These are phyloP conservation scores for Neofusicoccum umdonicola DNA, from an alignment of 2,329 filamentous ascomycete genomes.

Conservation along the genomic window DNA sequence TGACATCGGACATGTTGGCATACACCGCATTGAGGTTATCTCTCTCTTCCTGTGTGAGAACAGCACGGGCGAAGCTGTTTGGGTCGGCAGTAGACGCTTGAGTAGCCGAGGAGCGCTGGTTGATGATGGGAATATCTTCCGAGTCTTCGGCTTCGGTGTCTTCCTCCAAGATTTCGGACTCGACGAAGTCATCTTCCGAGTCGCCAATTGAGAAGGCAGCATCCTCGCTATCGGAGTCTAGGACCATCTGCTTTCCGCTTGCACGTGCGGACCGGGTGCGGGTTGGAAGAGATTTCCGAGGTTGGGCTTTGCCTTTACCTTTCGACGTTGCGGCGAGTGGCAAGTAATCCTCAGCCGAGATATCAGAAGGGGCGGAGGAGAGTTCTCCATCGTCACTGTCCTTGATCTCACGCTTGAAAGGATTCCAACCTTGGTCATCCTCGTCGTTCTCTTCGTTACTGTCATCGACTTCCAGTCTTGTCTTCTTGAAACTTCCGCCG, in stretches of 20 bases:
- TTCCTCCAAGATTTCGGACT: not conserved
- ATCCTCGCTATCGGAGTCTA: slow-evolving; percentile 17
- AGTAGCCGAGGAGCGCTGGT: not conserved
- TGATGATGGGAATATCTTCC: not conserved
- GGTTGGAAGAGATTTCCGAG: not conserved
- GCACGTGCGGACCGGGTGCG: slow-evolving; percentile 16
- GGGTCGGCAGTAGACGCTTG: not conserved
- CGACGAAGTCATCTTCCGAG: slow-evolving; percentile 8
- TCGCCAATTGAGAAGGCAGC: not conserved
- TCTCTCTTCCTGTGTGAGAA: not conserved
- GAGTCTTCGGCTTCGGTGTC: slow-evolving; percentile 4
- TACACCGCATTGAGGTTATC: not conserved
- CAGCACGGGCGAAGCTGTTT: not conserved
- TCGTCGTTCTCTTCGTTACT: slow-evolving; percentile 26
- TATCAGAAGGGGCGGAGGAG: slow-evolving; percentile 3
- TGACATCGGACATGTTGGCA: not conserved
- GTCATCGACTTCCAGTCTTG: slow-evolving; percentile 24
- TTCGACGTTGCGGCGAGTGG: slow-evolving; percentile 9
- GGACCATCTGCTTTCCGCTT: not conserved
- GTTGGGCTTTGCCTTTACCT: slow-evolving; percentile 14
- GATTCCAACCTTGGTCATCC: slow-evolving; percentile 24
- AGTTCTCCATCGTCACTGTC: slow-evolving; percentile 13
- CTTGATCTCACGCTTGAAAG: slow-evolving; percentile 19
- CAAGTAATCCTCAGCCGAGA: not conserved
- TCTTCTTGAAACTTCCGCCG: slow-evolving; percentile 36